Base-by-base conservation (phyloP, 2,329 filamentous ascomycete species). In the Didymella segeticola region DNA sequence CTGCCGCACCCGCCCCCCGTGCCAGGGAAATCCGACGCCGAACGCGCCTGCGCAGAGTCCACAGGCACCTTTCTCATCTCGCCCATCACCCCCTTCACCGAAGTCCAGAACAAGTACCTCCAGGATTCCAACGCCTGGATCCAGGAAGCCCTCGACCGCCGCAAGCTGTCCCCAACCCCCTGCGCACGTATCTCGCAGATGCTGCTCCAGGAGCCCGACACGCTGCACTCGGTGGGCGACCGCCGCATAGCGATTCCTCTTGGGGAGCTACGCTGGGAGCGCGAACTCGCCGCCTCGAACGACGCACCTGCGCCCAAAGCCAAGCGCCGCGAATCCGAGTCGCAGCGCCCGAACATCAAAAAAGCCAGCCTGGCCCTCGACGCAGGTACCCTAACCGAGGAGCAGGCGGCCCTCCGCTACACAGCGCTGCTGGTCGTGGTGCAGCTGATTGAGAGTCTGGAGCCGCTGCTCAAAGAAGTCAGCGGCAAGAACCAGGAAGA, bases 401-500 rank as follows among this genome's bases (percentile, higher is more conserved):
- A 88, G 20, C 91, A 96, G 72, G 80, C 84, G 31, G 89, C 90
- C 14, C 78, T 96, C 47, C 82, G 92, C 48, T 83, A 87, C 65
- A 93, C 90, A 10, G 91, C 92, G n/a, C 81, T 96, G 50, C 78
- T 90, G 69, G 91, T 89, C 2, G 86, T 93, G 5, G 85, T 96
- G 46, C 89, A 93, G 70, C 84, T 91, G 81, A 90, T 96, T 47
- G 90, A 95, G 71, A 89, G 88, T 58, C 78, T 97, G 66, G 93
- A 97, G 75, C 90, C 91, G 5, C 77, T 95, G 53, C 78, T 97
- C 63, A 85, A 89, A 64, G 89, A 96, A 66, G 86, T 86, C 38
- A 96, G 89, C 68, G 89, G 89, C 12, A 96, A 96, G 80, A 91
- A 89, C 66, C 86, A 90, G 69, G 91, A 96, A 63, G 93, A 97